Conservation (phyloP, 495 filamentous ascomycete genomes). For the Hypoxylon fragiforme region DNA sequence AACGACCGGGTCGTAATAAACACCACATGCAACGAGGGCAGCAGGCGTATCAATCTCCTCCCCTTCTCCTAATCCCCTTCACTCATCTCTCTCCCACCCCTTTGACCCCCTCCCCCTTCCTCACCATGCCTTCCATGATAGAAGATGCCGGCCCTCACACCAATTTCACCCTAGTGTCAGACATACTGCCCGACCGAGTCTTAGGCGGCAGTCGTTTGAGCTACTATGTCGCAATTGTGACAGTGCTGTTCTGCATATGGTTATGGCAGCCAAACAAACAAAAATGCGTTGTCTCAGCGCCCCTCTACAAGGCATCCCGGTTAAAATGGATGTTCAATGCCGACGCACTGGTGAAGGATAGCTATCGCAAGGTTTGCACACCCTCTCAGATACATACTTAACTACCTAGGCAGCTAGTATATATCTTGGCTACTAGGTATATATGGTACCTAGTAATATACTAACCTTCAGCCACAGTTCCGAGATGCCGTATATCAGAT, state of each 20-base stretch:
- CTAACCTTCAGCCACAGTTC: conserved; percentile 37
- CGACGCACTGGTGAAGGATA: conserved; percentile 38
- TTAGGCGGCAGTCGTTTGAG: conserved; percentile 26
- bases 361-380: conserved; percentile 40
- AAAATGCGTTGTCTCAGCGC: conserved; percentile 29
- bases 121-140: conserved; percentile 32
- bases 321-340: conserved; percentile 45
- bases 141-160: conserved; percentile 24
- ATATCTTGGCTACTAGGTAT: no score
- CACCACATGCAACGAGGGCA: conserved; percentile 2
- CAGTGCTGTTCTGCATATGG: conserved; percentile 35
- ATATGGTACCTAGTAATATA: no score
- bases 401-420: no score
- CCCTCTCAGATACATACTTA: not conserved
- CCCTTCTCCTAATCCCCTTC: conserved; percentile 10
- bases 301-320: conserved; percentile 40
- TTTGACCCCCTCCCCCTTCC: not conserved
- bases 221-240: conserved; percentile 37
- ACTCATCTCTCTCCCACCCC: not conserved
- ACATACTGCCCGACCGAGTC: conserved; percentile 22
- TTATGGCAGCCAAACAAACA: conserved; percentile 27
- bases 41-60: conserved; percentile 1
- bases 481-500: conserved; percentile 42
- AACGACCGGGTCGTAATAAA: conserved; percentile 14
- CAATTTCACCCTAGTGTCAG: conserved; percentile 26